Conservation (phyloP, 1,284 basidiomycete species). For the Boletus semigastroideus region DNA sequence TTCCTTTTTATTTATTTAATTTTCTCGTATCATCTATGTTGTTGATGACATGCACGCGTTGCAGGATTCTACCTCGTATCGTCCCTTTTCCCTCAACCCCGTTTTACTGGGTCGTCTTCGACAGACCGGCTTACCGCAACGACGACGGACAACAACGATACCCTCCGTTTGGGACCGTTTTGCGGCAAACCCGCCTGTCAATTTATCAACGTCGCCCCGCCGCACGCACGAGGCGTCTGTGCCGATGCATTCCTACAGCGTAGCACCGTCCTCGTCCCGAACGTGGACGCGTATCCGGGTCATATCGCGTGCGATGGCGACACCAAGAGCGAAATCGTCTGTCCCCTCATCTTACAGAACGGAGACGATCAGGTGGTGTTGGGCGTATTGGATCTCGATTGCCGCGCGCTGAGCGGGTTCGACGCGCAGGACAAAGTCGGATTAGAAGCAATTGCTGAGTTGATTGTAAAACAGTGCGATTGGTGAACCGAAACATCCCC, state of each 20-base stretch:
- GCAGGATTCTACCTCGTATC: constrained; percentile 82
- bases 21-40: too few species aligned
- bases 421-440: constrained; percentile 72
- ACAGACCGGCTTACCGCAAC: constrained; percentile 14
- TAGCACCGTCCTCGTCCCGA: constrained; percentile 61
- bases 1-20: too few species aligned
- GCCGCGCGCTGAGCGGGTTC: constrained; percentile 70
- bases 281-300: constrained; percentile 80
- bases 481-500: not conserved
- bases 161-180: constrained; percentile 78
- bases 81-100: constrained; percentile 56
- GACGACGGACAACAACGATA: constrained; percentile 19
- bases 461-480: constrained; percentile 55
- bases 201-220: constrained; percentile 61
- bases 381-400: constrained; percentile 87
- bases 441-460: constrained; percentile 64
- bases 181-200: constrained; percentile 89
- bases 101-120: constrained; percentile 17
- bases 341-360: constrained; percentile 58
- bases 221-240: constrained; percentile 73
- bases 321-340: constrained; percentile 85
- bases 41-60: not conserved
- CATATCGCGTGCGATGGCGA: constrained; percentile 89
- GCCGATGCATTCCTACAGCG: constrained; percentile 68
- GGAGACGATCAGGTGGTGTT: constrained; percentile 43